A percentile compares a stretch with the other conserved stretches of the same genome.
Evolutionary conservation across 129 eudicot genomes (phyloP).

Genomic region (Artemisia annua): DNA sequence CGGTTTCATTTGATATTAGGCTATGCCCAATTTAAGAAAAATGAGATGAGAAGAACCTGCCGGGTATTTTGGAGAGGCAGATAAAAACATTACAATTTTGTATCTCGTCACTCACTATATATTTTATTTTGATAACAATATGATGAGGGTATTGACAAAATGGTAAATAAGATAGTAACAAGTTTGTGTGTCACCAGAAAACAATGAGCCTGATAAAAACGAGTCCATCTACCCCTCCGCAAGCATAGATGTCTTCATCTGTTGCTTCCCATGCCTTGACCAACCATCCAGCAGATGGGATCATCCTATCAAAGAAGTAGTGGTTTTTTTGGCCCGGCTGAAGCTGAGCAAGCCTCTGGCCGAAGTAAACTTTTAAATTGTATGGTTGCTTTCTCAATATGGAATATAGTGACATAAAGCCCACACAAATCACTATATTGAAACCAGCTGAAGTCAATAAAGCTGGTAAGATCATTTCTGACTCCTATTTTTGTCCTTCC

Average conservation of each 20-base stretch:
- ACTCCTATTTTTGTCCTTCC: slow-evolving; percentile 19
- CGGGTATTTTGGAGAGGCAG: too few species aligned
- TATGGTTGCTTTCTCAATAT: slow-evolving; percentile 81
- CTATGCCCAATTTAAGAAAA: too few species aligned
- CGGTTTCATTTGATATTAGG: too few species aligned
- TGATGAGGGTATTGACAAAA: too few species aligned
- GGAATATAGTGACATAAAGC: slow-evolving; percentile 66
- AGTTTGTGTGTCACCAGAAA: background rate
- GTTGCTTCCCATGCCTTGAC: slow-evolving; percentile 90
- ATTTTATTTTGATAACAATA: too few species aligned
- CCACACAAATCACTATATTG: slow-evolving; percentile 59
- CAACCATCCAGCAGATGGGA: slow-evolving; percentile 93
- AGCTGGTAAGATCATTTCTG: slow-evolving; percentile 69
- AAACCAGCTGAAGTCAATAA: slow-evolving; percentile 87
- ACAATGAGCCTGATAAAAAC: slow-evolving; percentile 15
- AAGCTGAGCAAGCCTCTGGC: slow-evolving; percentile 66
- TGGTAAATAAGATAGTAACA: slow-evolving; percentile 22
- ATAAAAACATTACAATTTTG: too few species aligned
- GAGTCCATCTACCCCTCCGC: slow-evolving; percentile 94
- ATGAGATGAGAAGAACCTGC: too few species aligned
- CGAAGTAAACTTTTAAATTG: slow-evolving; percentile 68
- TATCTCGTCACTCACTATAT: too few species aligned
- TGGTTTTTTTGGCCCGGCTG: slow-evolving; percentile 42
- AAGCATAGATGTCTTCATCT: slow-evolving; percentile 21
- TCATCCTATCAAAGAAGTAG: slow-evolving; percentile 52